A percentile compares a stretch with the other conserved stretches of the same genome.
Conservation (phyloP, 192 early-diverging fungal genomes). For the Coemansia umbellata region DNA sequence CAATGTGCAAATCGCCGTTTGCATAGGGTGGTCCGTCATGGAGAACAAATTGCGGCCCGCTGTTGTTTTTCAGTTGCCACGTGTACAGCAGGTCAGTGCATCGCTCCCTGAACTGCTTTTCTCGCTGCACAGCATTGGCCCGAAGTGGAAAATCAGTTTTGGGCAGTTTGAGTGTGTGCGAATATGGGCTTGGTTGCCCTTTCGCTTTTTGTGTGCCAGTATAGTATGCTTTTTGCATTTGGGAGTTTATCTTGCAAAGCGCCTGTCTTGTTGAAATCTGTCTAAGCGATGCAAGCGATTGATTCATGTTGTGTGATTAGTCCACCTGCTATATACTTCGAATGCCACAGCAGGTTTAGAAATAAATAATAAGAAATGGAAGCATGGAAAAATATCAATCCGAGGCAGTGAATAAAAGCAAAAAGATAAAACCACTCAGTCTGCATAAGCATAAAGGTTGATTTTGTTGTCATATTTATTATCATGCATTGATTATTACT, state of each 20-base stretch:
- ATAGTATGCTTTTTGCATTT: neutral
- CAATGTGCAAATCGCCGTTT: slow-evolving; percentile 69
- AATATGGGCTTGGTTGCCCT: slow-evolving; percentile 17
- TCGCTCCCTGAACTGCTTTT: slow-evolving; percentile 57
- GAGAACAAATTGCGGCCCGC: slow-evolving; percentile 65
- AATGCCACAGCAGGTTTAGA: too few relatives aligned
- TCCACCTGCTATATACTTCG: too few relatives aligned
- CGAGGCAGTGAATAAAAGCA: too few relatives aligned
- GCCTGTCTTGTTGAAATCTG: neutral
- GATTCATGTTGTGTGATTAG: slow-evolving; percentile 31
- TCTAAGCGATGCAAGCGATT: slow-evolving; percentile 21
- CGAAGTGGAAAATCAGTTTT: slow-evolving; percentile 67
- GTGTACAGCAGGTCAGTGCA: slow-evolving; percentile 63
- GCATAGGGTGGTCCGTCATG: slow-evolving; percentile 85
- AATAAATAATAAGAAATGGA: too few relatives aligned
- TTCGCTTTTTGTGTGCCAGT: slow-evolving; percentile 8
- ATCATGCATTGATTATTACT: too few relatives aligned
- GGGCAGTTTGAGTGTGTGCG: slow-evolving; percentile 64
- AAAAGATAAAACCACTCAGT: too few relatives aligned
- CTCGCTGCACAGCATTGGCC: slow-evolving; percentile 58
- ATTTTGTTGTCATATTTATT: too few relatives aligned
- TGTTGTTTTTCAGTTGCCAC: slow-evolving; percentile 72
- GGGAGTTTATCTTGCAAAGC: neutral
- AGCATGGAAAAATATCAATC: too few relatives aligned
- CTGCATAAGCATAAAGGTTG: too few relatives aligned